Percentiles rank a stretch among this genome's conserved stretches.
phyloP scores from a whole-genome alignment of 345 rosid genomes.

The Sonneratia caseolaris region DNA sequence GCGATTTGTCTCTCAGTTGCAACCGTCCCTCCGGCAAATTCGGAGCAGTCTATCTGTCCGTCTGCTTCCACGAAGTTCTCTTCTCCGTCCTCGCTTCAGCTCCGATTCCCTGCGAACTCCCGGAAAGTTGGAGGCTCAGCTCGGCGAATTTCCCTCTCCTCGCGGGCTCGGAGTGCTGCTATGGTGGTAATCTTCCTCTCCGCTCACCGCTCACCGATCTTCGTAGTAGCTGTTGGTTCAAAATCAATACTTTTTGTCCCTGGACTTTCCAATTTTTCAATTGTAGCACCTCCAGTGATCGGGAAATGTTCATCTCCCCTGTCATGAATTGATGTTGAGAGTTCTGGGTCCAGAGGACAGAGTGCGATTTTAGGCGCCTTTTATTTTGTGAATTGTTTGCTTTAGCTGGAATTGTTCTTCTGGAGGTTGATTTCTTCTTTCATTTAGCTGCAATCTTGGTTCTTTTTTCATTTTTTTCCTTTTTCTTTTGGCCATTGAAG shows the following conservation, averaged over 20 bases:
- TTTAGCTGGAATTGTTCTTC: no score
- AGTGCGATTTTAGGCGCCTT: no score
- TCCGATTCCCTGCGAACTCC: background rate
- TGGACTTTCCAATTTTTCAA: background rate
- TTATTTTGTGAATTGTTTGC: background rate
- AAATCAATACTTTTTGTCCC: background rate
- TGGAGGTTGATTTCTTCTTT: no score
- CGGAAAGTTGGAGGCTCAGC: background rate
- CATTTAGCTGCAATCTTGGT: no score
- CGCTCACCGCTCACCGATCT: background rate
- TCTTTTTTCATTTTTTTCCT: no score
- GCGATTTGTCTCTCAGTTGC: conserved; percentile 41
- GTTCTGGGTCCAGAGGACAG: no score
- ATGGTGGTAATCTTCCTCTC: conserved; percentile 8
- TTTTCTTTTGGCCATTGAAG: no score
- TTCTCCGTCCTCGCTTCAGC: conserved; percentile 11
- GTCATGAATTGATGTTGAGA: background rate
- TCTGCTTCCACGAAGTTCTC: conserved; percentile 6
- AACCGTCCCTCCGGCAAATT: conserved; percentile 15
- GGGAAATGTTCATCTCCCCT: background rate
- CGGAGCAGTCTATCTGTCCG: background rate
- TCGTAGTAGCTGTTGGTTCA: background rate
- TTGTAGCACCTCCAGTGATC: background rate
- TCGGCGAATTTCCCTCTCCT: conserved; percentile 1
- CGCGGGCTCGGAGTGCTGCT: conserved; percentile 4